Conservation (phyloP, 768 basidiomycete species). For the Candolleomyces eurysporus region DNA sequence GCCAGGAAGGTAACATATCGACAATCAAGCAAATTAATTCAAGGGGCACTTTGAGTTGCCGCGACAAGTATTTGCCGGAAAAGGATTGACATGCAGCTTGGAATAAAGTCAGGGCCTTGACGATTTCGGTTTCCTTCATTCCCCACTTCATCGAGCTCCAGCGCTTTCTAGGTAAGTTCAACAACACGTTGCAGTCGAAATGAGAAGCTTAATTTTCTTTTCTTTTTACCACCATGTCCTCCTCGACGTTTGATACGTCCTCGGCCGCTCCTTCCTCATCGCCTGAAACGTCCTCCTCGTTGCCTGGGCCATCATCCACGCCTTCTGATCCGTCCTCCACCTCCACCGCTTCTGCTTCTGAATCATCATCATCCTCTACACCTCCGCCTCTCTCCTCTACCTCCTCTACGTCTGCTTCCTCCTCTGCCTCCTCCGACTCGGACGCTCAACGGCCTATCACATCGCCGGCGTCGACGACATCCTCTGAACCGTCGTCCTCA, state of each 20-base stretch:
- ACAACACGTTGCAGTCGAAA: not conserved
- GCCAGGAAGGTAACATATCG: not conserved
- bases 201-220: not conserved
- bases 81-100: not conserved
- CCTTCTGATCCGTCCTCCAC: not conserved
- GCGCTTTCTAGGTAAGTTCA: not conserved
- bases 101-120: no score
- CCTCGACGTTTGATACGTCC: slow-evolving; percentile 3
- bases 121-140: no score
- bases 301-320: no score
- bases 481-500: not conserved
- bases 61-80: not conserved
- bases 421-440: not conserved
- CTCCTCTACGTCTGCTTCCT: not conserved
- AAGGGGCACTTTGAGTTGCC: not conserved
- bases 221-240: not conserved
- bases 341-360: not conserved
- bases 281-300: not conserved
- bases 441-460: not conserved
- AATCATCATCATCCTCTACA: not conserved
- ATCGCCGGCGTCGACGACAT: not conserved
- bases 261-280: not conserved
- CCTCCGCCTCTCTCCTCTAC: not conserved
- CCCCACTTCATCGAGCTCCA: not conserved
- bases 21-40: not conserved